Percentiles rank a stretch among this genome's conserved stretches.
Evolutionary conservation across 148 eudicot genomes (phyloP).

Genomic region (Cornus florida): DNA sequence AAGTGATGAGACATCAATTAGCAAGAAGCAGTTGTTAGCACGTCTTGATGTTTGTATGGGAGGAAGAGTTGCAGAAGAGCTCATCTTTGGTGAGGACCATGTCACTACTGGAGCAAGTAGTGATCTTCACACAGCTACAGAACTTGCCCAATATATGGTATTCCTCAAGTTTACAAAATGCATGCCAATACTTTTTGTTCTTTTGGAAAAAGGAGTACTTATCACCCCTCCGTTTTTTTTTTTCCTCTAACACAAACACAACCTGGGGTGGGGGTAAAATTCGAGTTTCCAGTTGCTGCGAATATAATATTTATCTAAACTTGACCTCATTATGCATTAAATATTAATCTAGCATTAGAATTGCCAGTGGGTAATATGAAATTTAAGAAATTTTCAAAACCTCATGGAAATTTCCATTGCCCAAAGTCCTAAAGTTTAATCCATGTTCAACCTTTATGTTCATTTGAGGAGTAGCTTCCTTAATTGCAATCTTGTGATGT

Average conservation of each 20-base stretch:
- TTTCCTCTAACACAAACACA: not conserved
- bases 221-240: too few species aligned
- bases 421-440: not conserved
- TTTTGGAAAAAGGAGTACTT: too few species aligned
- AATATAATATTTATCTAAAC: not conserved
- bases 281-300: not conserved
- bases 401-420: not conserved
- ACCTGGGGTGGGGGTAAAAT: too few species aligned
- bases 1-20: conserved; percentile 82
- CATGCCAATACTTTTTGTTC: too few species aligned
- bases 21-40: conserved; percentile 91
- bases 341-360: not conserved
- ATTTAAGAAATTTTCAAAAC: not conserved
- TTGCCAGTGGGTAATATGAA: not conserved
- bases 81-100: conserved; percentile 87
- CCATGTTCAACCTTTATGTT: not conserved
- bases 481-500: not conserved
- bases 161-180: conserved; percentile 1
- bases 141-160: conserved; percentile 98
- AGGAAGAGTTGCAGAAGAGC: conserved; percentile 97
- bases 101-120: conserved; percentile 96
- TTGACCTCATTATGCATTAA: not conserved
- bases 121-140: conserved; percentile 86
- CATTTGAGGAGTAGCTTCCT: conserved; percentile 1
- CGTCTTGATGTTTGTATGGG: conserved; percentile 99